Base-by-base conservation (phyloP, 208 protist species). In the Trypanosoma platydactyli region DNA sequence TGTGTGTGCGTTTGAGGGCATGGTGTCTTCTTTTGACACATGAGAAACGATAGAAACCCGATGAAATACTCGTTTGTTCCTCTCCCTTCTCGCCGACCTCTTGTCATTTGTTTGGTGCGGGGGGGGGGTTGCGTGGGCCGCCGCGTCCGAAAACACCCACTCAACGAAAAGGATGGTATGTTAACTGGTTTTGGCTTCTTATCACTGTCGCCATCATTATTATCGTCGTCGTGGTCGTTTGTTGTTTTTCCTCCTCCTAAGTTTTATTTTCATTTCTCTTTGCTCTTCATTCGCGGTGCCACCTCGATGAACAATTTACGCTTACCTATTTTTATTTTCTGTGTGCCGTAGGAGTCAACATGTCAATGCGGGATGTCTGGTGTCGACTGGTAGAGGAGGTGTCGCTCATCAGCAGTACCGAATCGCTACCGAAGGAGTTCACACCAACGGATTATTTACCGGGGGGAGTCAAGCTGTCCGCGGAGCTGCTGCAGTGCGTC, bases 361-460 rank as follows among this genome's bases (percentile, higher is more conserved):
- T 75, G 69, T 68, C 53, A 61, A 16, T 69, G n/a, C 73, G 61
- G 20, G 61, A 79, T n/a, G 49, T 76, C 20, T 88, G 82, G 79
- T 20, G 38, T 41, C 42, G 49, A n/a, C 45, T 88, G 1, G 82
- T 88, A 18, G 82, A 88, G 29, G 77, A 76, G 24, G 81, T 89
- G 20, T 80, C 83, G 0, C 56, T 41, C 35, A 88, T 88, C 72
- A 69, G 81, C 41, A 79, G 54, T 61, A 81, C 71, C 29, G 82
- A 85, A 0, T 53, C 80, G n/a, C 77, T 88, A 3, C 79, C 79
- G 0, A 54, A 64, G 16, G 75, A 78, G 25, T 84, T 80, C 60
- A 54, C 55, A 3, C 15, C 67, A 1, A 46, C 58, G 0, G 72
- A 84, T 1, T 88, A 57, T 55, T 53, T 88, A 0, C 81, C 81